A percentile compares a stretch with the other conserved stretches of the same genome.
Conservation (phyloP, 2,329 filamentous ascomycete species). For the Phyllosticta paracitricarpa region DNA sequence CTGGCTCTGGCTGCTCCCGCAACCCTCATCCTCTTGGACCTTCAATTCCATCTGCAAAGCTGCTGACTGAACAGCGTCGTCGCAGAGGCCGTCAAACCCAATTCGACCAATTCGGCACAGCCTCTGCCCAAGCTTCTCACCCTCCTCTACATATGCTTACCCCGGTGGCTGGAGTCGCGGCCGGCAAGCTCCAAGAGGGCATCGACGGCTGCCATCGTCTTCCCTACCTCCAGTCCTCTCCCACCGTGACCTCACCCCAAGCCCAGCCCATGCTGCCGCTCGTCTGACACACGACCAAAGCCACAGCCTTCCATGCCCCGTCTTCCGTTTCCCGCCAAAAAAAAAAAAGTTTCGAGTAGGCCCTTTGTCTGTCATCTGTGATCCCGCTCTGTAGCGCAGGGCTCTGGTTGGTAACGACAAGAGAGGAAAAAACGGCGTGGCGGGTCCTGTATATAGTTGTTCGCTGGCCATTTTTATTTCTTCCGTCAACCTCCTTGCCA, state of each 20-base stretch:
- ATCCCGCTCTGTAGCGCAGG: background rate
- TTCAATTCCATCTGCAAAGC: background rate
- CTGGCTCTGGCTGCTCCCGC: background rate
- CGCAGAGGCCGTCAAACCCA: background rate
- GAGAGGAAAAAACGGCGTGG: background rate
- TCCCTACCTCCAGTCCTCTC: background rate
- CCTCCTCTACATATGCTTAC: background rate
- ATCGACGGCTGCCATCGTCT: background rate
- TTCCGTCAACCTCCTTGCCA: background rate
- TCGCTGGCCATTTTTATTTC: background rate
- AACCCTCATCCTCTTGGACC: background rate
- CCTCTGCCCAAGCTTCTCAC: background rate
- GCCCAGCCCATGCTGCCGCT: background rate
- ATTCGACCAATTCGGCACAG: background rate
- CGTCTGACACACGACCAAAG: background rate
- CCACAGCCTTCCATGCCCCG: background rate
- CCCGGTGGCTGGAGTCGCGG: background rate
- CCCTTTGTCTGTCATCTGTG: background rate
- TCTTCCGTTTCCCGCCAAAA: background rate
- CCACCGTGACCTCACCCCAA: background rate
- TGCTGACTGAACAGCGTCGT: background rate
- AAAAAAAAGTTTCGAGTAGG: background rate
- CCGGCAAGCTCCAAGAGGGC: background rate
- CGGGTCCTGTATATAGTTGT: slow-evolving; percentile 6
- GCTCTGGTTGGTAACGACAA: background rate